Evolutionary conservation across 129 eudicot species (phyloP).

Genomic region (Centella asiatica): DNA sequence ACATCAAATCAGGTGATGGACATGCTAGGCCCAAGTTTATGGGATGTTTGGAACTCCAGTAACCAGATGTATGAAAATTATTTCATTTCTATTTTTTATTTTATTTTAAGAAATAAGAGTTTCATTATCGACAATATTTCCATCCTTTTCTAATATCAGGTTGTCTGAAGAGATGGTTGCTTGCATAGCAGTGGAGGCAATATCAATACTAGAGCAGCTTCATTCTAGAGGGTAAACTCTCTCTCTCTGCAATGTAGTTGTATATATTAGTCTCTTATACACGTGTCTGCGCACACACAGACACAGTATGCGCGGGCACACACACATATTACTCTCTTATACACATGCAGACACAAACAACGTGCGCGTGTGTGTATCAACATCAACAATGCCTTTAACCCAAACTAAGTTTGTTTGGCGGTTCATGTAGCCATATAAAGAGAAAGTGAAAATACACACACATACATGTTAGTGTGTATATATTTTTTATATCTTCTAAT

Average conservation of each 20-base stretch:
- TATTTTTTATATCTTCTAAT: not conserved
- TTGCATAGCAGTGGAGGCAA: slow-evolving; percentile 81
- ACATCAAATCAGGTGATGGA: slow-evolving; percentile 64
- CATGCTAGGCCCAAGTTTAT: slow-evolving; percentile 88
- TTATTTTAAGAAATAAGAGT: not conserved
- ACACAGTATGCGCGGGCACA: too few relatives aligned
- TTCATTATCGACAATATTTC: not conserved
- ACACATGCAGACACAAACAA: not conserved
- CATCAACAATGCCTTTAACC: too few relatives aligned
- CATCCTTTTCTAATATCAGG: slow-evolving; percentile 20
- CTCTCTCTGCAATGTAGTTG: not conserved
- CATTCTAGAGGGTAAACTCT: slow-evolving; percentile 52
- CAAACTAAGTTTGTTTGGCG: too few relatives aligned
- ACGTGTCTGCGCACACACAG: too few relatives aligned
- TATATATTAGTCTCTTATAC: too few relatives aligned
- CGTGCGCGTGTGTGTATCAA: too few relatives aligned
- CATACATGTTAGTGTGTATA: not conserved
- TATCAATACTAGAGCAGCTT: slow-evolving; percentile 77
- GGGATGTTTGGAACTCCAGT: slow-evolving; percentile 92
- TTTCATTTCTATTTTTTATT: not conserved
- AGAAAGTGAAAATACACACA: too few relatives aligned
- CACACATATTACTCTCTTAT: not conserved
- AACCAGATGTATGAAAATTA: slow-evolving; percentile 36
- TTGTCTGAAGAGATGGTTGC: slow-evolving; percentile 88
- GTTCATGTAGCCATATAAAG: too few relatives aligned